Evolutionary conservation across 2,329 filamentous ascomycete species (phyloP).

Genomic region (Helotiales sp.): DNA sequence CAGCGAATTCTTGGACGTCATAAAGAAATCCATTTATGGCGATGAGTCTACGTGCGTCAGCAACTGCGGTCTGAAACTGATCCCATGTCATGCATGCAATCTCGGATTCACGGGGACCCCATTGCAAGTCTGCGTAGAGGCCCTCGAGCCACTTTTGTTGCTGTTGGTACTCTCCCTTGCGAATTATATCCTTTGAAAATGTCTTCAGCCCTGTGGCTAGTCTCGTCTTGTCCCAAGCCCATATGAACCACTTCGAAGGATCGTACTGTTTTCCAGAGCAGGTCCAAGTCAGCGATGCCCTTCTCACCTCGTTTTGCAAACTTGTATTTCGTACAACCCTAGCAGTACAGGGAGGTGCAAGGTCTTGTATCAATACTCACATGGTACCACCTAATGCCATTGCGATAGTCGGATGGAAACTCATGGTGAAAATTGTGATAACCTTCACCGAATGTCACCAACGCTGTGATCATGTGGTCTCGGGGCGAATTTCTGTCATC

Average conservation of each 20-base stretch:
- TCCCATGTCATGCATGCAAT: slow-evolving; percentile 85
- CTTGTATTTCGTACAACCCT: too few species aligned
- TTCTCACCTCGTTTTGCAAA: neutral
- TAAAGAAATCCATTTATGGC: slow-evolving; percentile 83
- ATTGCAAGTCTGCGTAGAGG: slow-evolving; percentile 78
- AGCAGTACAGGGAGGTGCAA: too few species aligned
- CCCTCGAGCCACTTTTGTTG: slow-evolving; percentile 90
- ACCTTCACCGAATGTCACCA: slow-evolving; percentile 83
- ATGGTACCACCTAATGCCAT: slow-evolving; percentile 87
- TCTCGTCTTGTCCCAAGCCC: slow-evolving; percentile 78
- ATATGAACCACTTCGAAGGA: slow-evolving; percentile 89
- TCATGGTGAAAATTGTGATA: slow-evolving; percentile 98
- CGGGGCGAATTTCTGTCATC: slow-evolving; percentile 90
- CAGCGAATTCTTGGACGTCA: slow-evolving; percentile 81
- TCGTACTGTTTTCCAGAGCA: slow-evolving; percentile 57
- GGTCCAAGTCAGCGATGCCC: neutral
- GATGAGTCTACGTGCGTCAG: slow-evolving; percentile 74
- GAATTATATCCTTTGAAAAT: slow-evolving; percentile 89
- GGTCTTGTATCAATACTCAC: neutral
- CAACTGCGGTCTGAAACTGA: slow-evolving; percentile 75
- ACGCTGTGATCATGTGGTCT: slow-evolving; percentile 82
- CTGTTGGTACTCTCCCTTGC: slow-evolving; percentile 87
- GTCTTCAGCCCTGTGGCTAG: slow-evolving; percentile 86
- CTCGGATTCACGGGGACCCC: slow-evolving; percentile 82
- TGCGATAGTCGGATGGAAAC: slow-evolving; percentile 90